Evolutionary conservation across 495 filamentous ascomycete species (phyloP).

Genomic region (Letharia lupina): DNA sequence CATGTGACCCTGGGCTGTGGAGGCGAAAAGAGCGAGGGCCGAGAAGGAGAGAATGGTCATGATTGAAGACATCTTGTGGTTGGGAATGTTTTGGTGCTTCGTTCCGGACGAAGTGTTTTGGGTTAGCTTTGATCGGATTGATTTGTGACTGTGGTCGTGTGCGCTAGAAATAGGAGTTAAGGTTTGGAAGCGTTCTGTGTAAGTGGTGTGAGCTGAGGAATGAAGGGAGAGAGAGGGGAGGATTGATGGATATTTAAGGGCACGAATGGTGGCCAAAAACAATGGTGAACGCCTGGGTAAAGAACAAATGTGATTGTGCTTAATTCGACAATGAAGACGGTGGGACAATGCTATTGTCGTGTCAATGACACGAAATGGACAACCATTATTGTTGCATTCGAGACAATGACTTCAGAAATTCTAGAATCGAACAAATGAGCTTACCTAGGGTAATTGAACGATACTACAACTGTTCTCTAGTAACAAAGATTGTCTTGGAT

Average conservation of each 20-base stretch:
- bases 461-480: not conserved
- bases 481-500: not conserved
- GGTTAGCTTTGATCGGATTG: not conserved
- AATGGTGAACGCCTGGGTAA: not conserved
- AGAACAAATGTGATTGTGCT: not conserved
- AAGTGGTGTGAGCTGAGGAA: constrained; percentile 3
- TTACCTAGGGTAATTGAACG: not conserved
- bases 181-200: not conserved
- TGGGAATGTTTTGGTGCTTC: not conserved
- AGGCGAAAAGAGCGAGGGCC: constrained; percentile 42
- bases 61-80: constrained; percentile 20
- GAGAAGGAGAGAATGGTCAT: constrained; percentile 32
- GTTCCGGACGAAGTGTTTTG: constrained; percentile 18
- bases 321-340: not conserved
- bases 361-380: not conserved
- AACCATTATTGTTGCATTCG: not conserved
- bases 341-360: not conserved
- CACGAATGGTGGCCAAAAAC: not conserved
- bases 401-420: not conserved
- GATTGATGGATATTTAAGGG: not conserved
- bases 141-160: not conserved
- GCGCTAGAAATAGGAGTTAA: constrained; percentile 6
- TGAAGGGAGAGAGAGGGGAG: not conserved
- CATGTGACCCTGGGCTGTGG: constrained; percentile 57
- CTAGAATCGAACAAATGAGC: not conserved